Percentiles rank a stretch among this genome's conserved stretches.
Conservation (phyloP, 2,329 filamentous ascomycete species). For the Cyphellophora attinorum region DNA sequence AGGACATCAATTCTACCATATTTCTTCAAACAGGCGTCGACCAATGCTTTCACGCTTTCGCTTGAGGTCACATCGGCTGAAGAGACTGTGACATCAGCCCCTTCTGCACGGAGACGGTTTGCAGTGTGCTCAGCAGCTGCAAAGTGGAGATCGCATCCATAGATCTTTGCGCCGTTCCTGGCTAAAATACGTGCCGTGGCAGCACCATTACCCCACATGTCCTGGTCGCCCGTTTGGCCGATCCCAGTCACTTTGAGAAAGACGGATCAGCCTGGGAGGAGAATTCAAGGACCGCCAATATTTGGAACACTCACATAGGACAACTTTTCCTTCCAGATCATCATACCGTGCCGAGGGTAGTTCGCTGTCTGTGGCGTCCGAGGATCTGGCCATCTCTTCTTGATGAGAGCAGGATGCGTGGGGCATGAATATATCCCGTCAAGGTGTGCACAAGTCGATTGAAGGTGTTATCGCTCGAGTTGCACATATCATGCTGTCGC, state of each 20-base stretch:
- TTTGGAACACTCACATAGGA: conserved; percentile 1
- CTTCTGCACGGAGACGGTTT: neutral
- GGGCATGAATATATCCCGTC: no score
- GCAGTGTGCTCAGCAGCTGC: conserved; percentile 2
- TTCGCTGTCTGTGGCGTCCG: no score
- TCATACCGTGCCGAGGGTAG: no score
- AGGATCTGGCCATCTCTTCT: no score
- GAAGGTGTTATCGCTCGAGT: no score
- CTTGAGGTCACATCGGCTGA: conserved; percentile 1
- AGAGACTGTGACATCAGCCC: neutral
- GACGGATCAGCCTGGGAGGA: no score
- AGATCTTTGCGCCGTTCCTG: conserved; percentile 4
- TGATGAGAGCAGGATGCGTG: no score
- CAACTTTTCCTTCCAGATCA: conserved; percentile 7
- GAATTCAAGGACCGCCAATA: no score
- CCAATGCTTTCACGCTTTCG: neutral
- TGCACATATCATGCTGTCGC: no score
- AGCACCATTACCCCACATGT: conserved; percentile 6
- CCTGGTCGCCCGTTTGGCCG: conserved; percentile 2
- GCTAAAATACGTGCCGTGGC: conserved; percentile 4
- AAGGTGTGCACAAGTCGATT: no score
- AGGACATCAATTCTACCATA: conserved; percentile 3
- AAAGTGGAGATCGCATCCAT: conserved; percentile 5
- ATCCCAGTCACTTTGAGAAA: conserved; percentile 4
- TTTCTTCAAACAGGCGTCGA: neutral